Conservation (phyloP, 1,284 basidiomycete genomes). For the Chiua sp. region DNA sequence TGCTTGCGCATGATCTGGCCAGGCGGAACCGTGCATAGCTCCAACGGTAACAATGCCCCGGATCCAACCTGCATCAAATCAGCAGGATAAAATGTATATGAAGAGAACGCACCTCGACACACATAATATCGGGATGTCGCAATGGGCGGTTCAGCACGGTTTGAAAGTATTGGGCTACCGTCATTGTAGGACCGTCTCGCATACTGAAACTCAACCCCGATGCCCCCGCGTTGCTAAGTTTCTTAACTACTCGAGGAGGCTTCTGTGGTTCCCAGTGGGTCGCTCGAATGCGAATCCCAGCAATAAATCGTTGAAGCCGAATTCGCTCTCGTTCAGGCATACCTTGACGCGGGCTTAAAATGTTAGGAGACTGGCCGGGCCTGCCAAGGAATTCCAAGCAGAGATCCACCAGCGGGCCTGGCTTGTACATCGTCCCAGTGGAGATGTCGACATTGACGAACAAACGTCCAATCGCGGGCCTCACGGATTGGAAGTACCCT, state of each 20-base stretch:
- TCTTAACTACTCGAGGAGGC: slow-evolving; percentile 59
- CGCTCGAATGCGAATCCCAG: slow-evolving; percentile 60
- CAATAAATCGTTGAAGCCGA: slow-evolving; percentile 64
- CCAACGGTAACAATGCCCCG: slow-evolving; percentile 71
- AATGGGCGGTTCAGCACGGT: slow-evolving; percentile 54
- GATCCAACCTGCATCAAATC: slow-evolving; percentile 55
- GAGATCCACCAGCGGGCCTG: slow-evolving; percentile 52
- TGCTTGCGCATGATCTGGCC: slow-evolving; percentile 81
- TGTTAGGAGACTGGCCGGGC: slow-evolving; percentile 40
- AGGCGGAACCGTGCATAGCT: slow-evolving; percentile 64
- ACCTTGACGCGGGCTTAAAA: slow-evolving; percentile 47
- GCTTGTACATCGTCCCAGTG: slow-evolving; percentile 77
- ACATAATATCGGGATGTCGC: slow-evolving; percentile 60
- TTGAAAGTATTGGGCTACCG: slow-evolving; percentile 67
- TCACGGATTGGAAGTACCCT: slow-evolving; percentile 80
- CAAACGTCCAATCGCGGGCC: slow-evolving; percentile 69
- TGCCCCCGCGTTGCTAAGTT: slow-evolving; percentile 55
- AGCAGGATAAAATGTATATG: not conserved
- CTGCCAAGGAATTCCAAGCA: slow-evolving; percentile 60
- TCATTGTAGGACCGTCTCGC: slow-evolving; percentile 56
- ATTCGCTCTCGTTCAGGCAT: slow-evolving; percentile 64
- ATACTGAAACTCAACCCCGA: slow-evolving; percentile 55
- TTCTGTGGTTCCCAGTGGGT: slow-evolving; percentile 42
- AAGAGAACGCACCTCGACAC: slow-evolving; percentile 59
- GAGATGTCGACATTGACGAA: slow-evolving; percentile 81